Base-by-base conservation (phyloP, 2,329 filamentous ascomycete species). In the Aspergillus quadricinctus region DNA sequence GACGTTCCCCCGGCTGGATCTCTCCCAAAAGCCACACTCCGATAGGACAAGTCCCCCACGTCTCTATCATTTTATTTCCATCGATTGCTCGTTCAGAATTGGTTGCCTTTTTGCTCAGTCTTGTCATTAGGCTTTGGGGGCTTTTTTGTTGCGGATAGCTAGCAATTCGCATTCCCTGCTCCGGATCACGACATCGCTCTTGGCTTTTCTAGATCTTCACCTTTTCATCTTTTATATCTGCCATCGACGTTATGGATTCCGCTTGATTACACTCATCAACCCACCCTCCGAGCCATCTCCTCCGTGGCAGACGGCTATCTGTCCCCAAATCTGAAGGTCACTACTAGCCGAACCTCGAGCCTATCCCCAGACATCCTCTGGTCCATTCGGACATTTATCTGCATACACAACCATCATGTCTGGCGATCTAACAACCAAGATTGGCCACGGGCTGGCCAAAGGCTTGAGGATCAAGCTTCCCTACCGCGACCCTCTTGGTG, bases 401-500 rank as follows among this genome's bases (percentile, higher is more conserved):
- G 17, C 31, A 5, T 37, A 17, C 31, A 37, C 23, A 52, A 45
- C 52, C 54, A 70, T 52, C 65, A 77, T 78, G 69, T 58, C 66
- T 54, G 57, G 61, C 57, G 67, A 69, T 19, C 65, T 69, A 35
- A 64, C 68, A 29, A 82, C 81, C 64, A 87, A 88, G 72, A 64
- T 88, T 62, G 88, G 90, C 74, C 88, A 88, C 68, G 78, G 80
- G 65, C 73, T 96, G 72, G 92, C 92, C 70, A 94, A 90, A 73
- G 81, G 80, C 58, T 80, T 97, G 37, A 88, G 89, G 57, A 96
- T 97, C 80, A 89, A 94, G 72, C 78, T 96, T 31, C 79, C 90
- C 58, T 84, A 88, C 59, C 80, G 84, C 46, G 82, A 92, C 57
- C 72, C 72, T 31, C 55, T 72, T 21, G 80, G 82, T 54, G 75